Conservation (phyloP, 805 yeast species). For the Kodamaea kakaduensis region DNA sequence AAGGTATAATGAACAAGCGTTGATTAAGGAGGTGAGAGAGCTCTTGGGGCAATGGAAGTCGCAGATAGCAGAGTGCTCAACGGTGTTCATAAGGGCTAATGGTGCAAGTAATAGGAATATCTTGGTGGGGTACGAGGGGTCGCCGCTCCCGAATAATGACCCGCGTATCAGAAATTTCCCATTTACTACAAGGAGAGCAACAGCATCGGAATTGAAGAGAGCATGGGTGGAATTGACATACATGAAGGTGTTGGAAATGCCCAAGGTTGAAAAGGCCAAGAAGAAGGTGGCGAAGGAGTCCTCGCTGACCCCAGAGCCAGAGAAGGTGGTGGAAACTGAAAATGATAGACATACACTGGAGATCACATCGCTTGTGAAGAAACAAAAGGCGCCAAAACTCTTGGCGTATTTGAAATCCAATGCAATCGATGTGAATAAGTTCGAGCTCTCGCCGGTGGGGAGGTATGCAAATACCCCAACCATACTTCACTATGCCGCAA, state of each 20-base stretch:
- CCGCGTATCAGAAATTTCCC: constrained; percentile 69
- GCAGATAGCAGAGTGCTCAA: constrained; percentile 56
- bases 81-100: constrained; percentile 76
- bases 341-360: constrained; percentile 55
- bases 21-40: constrained; percentile 72
- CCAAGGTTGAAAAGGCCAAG: constrained; percentile 38
- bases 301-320: constrained; percentile 11
- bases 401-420: constrained; percentile 58
- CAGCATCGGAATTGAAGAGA: constrained; percentile 69
- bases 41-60: constrained; percentile 63
- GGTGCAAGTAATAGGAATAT: constrained; percentile 65
- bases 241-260: constrained; percentile 50
- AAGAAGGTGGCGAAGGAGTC: constrained; percentile 13
- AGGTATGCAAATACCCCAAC: constrained; percentile 63
- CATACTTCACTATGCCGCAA: constrained; percentile 71
- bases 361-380: constrained; percentile 55
- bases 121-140: constrained; percentile 63
- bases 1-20: constrained; percentile 83
- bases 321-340: constrained; percentile 25
- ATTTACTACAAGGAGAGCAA: constrained; percentile 86
- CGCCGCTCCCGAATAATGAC: constrained; percentile 51
- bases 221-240: constrained; percentile 81
- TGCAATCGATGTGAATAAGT: constrained; percentile 46
- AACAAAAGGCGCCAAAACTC: constrained; percentile 73
- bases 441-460: constrained; percentile 50